Evolutionary conservation across 257 asterid genomes (phyloP).

Genomic region (Striga asiatica): DNA sequence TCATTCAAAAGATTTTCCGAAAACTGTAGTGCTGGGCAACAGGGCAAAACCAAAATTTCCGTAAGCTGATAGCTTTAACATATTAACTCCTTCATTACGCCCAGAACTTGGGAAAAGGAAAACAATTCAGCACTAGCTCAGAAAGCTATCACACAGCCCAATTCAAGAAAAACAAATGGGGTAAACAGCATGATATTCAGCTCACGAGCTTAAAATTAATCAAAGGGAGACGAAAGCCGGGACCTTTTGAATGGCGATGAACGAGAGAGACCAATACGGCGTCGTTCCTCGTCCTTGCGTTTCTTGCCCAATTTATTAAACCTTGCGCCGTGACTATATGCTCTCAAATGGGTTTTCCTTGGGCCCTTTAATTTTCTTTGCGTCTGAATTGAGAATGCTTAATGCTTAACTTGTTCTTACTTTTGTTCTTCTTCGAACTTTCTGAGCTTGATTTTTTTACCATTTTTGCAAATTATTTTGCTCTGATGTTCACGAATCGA

Average conservation of each 20-base stretch:
- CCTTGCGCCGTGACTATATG: constrained; percentile 77
- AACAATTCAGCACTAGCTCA: no score
- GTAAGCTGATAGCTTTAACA: no score
- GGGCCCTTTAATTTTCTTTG: constrained; percentile 47
- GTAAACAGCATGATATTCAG: no score
- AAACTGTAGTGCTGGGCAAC: no score
- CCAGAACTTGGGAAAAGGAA: no score
- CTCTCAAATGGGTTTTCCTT: constrained; percentile 76
- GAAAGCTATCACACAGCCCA: no score
- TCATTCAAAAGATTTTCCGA: no score
- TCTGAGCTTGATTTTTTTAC: constrained; percentile 38
- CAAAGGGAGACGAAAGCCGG: not conserved
- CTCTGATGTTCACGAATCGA: not conserved
- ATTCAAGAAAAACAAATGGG: no score
- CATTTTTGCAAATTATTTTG: constrained; percentile 24
- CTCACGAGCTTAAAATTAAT: not conserved
- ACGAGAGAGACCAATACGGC: constrained; percentile 81
- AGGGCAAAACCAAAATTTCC: no score
- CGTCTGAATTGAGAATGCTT: constrained; percentile 37
- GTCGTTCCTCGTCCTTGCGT: constrained; percentile 77
- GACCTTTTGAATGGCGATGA: constrained; percentile 80
- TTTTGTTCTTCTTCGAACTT: constrained; percentile 36
- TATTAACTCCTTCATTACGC: no score
- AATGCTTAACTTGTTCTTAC: constrained; percentile 41
- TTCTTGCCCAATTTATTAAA: constrained; percentile 75